phyloP scores from a whole-genome alignment of 2,329 filamentous ascomycete genomes.

The Diaporthe ilicicola region DNA sequence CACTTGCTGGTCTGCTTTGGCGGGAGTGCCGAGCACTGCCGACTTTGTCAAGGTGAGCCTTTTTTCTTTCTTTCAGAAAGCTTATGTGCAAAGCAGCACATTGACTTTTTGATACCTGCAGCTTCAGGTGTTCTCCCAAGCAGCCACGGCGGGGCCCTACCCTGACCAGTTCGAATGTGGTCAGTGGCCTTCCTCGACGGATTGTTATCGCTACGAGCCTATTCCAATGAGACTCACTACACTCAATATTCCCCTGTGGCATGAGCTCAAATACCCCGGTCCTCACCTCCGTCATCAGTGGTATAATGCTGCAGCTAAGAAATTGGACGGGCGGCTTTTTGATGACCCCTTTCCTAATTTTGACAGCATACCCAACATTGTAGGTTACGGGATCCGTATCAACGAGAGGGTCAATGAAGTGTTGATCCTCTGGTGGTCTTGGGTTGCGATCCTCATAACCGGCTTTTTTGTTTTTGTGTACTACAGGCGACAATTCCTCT shows the following conservation, averaged over 20 bases:
- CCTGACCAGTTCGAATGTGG: neutral
- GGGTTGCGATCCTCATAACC: neutral
- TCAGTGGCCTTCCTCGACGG: neutral
- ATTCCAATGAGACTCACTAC: neutral
- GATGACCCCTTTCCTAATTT: neutral
- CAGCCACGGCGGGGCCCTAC: neutral
- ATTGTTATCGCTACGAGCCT: neutral
- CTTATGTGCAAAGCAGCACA: neutral
- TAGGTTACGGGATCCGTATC: neutral
- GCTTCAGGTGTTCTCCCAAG: neutral
- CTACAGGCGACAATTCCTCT: neutral
- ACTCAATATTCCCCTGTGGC: neutral
- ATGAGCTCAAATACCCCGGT: neutral
- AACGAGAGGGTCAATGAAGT: neutral
- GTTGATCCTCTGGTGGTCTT: neutral
- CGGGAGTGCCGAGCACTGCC: neutral
- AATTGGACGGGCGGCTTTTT: neutral
- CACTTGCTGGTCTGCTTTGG: neutral
- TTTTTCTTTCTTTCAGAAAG: too few relatives aligned
- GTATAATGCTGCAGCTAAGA: neutral
- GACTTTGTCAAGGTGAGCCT: constrained; percentile 4
- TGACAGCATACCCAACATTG: neutral
- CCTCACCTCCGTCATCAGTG: neutral
- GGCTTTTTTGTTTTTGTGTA: neutral
- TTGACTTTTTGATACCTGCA: neutral